phyloP scores from a whole-genome alignment of 2,329 filamentous ascomycete genomes.

The Endoconidiophora laricicola region DNA sequence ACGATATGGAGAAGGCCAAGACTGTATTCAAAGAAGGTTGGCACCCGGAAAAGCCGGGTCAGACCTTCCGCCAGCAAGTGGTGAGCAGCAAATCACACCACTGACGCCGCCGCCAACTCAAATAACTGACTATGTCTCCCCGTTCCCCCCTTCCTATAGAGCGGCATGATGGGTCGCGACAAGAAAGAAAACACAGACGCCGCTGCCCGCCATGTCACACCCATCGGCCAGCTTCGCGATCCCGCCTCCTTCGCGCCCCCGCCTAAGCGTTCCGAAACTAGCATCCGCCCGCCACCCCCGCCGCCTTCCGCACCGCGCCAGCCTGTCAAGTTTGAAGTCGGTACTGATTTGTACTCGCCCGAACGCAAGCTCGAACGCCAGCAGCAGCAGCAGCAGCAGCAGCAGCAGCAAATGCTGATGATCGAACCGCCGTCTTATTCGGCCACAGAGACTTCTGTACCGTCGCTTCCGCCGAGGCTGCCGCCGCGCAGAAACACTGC shows the following conservation, averaged over 20 bases:
- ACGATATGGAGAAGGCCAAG: constrained; percentile 10
- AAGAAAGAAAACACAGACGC: constrained; percentile 19
- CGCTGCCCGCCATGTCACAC: constrained; percentile 31
- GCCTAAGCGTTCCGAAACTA: constrained; percentile 41
- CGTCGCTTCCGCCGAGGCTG: constrained; percentile 54
- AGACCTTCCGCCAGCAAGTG: constrained; percentile 23
- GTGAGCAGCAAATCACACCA: constrained; percentile 12
- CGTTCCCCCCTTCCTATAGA: constrained; percentile 20
- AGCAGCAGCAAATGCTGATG: no score
- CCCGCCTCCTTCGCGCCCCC: constrained; percentile 66
- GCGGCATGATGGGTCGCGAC: constrained; percentile 28
- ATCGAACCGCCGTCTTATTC: no score
- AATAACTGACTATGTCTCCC: not conserved
- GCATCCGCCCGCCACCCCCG: constrained; percentile 19
- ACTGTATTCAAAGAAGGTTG: constrained; percentile 10
- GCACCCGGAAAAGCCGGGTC: constrained; percentile 11
- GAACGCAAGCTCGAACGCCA: constrained; percentile 11
- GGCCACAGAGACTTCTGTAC: constrained; percentile 27
- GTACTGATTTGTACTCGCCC: constrained; percentile 13
- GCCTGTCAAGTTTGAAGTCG: constrained; percentile 10
- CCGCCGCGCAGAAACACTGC: constrained; percentile 26
- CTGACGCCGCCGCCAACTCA: not conserved
- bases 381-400: no score
- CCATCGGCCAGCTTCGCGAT: constrained; percentile 56
- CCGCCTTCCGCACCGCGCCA: constrained; percentile 13